phyloP scores from a whole-genome alignment of 306 rosid genomes.

The Rosa chinensis region DNA sequence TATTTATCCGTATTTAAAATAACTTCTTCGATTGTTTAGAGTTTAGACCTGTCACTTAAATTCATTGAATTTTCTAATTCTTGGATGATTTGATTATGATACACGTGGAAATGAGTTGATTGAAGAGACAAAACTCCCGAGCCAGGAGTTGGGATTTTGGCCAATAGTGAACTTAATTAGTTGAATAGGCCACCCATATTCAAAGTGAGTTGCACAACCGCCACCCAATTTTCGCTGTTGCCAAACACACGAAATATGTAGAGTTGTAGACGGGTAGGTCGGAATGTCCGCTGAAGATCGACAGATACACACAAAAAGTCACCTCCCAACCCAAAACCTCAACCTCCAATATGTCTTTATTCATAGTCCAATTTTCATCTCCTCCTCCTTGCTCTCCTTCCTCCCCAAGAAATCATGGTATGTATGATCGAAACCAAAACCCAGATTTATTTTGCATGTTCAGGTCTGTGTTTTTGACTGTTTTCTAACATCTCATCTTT shows the following conservation, averaged over 20 bases:
- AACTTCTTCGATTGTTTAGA: background rate
- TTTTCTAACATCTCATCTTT: background rate
- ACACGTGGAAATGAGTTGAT: background rate
- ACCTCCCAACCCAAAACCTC: background rate
- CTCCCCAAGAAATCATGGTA: slow-evolving; percentile 45
- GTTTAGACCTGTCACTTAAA: too few species aligned
- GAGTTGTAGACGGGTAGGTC: slow-evolving; percentile 49
- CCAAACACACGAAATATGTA: background rate
- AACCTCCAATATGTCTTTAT: background rate
- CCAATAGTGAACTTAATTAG: background rate
- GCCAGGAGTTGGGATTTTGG: background rate
- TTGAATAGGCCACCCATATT: background rate
- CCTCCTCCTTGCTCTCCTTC: slow-evolving; percentile 13
- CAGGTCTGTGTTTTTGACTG: background rate
- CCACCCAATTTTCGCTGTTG: background rate
- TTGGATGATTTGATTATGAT: background rate
- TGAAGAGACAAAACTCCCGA: background rate
- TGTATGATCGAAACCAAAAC: slow-evolving; percentile 7
- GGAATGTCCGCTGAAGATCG: slow-evolving; percentile 41
- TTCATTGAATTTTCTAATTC: background rate
- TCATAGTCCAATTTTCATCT: slow-evolving; percentile 13
- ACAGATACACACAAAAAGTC: background rate
- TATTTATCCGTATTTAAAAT: too few species aligned
- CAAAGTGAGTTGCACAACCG: background rate
- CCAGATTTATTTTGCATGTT: slow-evolving; percentile 5